Evolutionary conservation across 1,284 basidiomycete species (phyloP), one percentile per base, ranked within the genome.

Genomic region (Exobasidium rhododendri): DNA sequence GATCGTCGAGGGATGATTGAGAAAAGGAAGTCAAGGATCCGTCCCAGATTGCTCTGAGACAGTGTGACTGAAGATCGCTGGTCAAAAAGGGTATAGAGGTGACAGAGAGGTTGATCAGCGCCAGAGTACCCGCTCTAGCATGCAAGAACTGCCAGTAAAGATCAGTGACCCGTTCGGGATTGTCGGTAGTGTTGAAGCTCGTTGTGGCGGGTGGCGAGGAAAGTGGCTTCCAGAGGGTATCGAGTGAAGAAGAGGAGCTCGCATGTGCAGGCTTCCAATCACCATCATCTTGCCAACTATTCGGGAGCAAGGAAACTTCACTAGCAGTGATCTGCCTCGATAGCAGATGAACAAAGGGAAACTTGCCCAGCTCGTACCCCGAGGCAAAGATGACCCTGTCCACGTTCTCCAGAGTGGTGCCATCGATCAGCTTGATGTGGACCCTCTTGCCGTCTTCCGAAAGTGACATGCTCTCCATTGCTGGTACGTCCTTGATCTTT

Each of bases 401-500:
- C 4, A 73, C 68, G 14, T 66, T 58, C 17, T 43, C 14, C 6
- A 75, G 59, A 13, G 65, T 45, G 20, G 58, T 60, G 0, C 68
- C 71, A 47, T 75, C 69, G 24, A 57, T 20, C 28, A 75, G 56
- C 13, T 61, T 62, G 10, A 75, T 24, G 4, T 72, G 60, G 11
- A 74, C 20, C 58, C 61, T 64, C 6, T 29, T 47, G 1, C 47
- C 59, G 14, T 40, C 61, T 11, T 54, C 57, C n/a, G 50, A 59
- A 11, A 64, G 29, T 13, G 61, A 17, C 43, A 73, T 69, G 1
- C 55, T 20, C 11, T 58, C 59, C 26, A 75, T 68, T 53, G 66
- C 56, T 6, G 70, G 69, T 4, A 73, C 69, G 32, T 75, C 71
- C 26, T 59, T 59, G 40, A 75, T 74, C 52, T 69, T 56, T 44